Conservation (phyloP, 2,329 filamentous ascomycete genomes). For the Aureobasidium musti region DNA sequence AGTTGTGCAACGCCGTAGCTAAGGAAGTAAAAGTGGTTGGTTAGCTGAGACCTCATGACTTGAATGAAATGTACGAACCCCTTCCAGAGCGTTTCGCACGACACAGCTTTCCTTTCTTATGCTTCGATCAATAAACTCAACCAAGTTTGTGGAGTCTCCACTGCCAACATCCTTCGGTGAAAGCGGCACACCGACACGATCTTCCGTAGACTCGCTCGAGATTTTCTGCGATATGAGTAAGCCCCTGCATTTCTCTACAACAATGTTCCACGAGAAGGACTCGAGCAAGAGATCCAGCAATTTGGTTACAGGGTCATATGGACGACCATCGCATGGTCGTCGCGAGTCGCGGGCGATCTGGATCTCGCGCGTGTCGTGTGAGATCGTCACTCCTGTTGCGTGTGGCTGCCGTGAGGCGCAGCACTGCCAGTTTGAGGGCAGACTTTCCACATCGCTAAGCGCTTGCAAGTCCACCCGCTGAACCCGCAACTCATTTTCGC, state of each 20-base stretch:
- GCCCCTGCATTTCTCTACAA: too few relatives aligned
- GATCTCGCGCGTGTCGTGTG: neutral
- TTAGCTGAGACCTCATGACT: constrained; percentile 11
- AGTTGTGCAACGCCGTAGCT: constrained; percentile 70
- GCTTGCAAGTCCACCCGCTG: constrained; percentile 8
- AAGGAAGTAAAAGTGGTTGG: constrained; percentile 51
- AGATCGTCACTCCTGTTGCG: constrained; percentile 17
- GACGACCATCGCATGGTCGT: neutral
- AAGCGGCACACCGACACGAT: neutral
- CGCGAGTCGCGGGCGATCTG: constrained; percentile 18
- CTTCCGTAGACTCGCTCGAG: neutral
- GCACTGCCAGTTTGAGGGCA: constrained; percentile 9
- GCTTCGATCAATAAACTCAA: constrained; percentile 1
- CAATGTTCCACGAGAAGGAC: constrained; percentile 2
- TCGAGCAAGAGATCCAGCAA: neutral
- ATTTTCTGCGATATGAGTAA: neutral
- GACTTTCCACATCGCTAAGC: constrained; percentile 13
- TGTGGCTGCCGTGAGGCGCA: constrained; percentile 24
- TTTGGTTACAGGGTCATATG: constrained; percentile 8
- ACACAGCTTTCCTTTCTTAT: constrained; percentile 14
- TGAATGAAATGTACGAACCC: neutral
- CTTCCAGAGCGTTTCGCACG: neutral
- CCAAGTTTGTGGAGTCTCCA: neutral
- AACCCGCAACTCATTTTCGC: constrained; percentile 21
- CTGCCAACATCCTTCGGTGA: neutral